Base-by-base conservation (phyloP, 352 stramenopile genomes). In the Phytopythium kandeliae region DNA sequence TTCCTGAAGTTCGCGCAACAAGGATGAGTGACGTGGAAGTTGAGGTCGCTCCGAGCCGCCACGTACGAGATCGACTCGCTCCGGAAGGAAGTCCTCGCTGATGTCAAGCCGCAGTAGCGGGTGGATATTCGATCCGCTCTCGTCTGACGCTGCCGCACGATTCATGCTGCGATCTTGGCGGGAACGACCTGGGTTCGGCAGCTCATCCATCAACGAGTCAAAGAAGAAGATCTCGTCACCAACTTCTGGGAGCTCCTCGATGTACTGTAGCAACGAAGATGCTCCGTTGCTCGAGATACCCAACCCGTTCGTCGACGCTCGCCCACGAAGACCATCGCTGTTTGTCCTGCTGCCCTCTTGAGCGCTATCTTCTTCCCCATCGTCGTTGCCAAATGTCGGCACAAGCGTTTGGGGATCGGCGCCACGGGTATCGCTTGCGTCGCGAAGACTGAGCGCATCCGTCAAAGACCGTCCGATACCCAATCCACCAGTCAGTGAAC, bases 1-100 rank as follows among this genome's bases (percentile, higher is more conserved):
- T 38, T 87, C 81, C 55, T 89, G 75, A 9, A 92, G 58, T 48
- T 92, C 81, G 16, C 76, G 76, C 48, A 92, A 66, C 22, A 92
- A 65, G 6, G 80, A 85, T 1, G 80, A 85, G 50, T 87, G 78
- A 10, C 78, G 74, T 33, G 81, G 72, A 5, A 92, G 46, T 0
- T 74, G 65, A 33, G 82, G 37, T 9, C 77, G 68, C 42, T 78
- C 73, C 6, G 65, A 63, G 35, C 67, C 69, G 26, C 69, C 50
- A 7, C 50, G 58, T 22, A 54, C 36, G 4, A 24, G 45, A 25
- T 61, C 65, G 2, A 37, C 13, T 17, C 21, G n/a, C 15, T 45
- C 38, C 16, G 38, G 38, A 13, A 52, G 22, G 21, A 42, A 31
- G 21, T 54, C 13, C 22, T 63, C 51, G 4, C 49, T 13, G 21